Base-by-base conservation (phyloP, 345 rosid genomes). In the Eucalyptus marginata region DNA sequence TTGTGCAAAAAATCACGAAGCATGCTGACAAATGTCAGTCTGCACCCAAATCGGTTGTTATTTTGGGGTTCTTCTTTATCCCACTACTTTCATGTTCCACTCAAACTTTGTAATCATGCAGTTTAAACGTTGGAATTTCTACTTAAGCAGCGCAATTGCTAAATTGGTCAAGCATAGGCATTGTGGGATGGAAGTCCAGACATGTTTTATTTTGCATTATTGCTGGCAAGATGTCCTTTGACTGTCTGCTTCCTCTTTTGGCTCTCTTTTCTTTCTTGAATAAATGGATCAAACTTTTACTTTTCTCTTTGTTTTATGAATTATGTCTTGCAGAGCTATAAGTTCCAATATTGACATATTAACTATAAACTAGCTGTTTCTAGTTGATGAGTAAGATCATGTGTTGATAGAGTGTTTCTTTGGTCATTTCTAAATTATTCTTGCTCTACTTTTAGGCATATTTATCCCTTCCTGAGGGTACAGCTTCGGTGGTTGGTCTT, bases 401-500 rank as follows among this genome's bases (percentile, higher is more conserved):
- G 1, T 76, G 47, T 43, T 20, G 83, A 76, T 76, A 40, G 83
- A 7, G 80, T 49, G 54, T 86, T 85, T 90, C 49, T 44, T 44
- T 52, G 58, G 56, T 83, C 49, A 13, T 79, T 87, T 81, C 44
- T 88, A 76, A 43, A 6, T 76, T 85, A 44, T 71, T 81, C 27
- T 58, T 79, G 56, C 50, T 64, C 88, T 91, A 50, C 88, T 88
- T 89, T 85, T 94, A 98, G 99, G 99, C 98, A 84, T 98, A 97
- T 92, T 91, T 98, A 89, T 97, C 99, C 86, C 94, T 98, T 76
- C 99, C 99, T 4, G 99, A 97, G 91, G 99, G 99, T 91, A 95
- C 93, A 43, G 99, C 99, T 90, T 97, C 99, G 58, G 98, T 96
- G 86, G 94, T 95, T 90, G 99, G 99, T 91, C 97, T 98, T 62